A percentile compares a stretch with the other conserved stretches of the same genome.
Conservation (phyloP, 306 rosid genomes). For the Heteromeles arbutifolia region DNA sequence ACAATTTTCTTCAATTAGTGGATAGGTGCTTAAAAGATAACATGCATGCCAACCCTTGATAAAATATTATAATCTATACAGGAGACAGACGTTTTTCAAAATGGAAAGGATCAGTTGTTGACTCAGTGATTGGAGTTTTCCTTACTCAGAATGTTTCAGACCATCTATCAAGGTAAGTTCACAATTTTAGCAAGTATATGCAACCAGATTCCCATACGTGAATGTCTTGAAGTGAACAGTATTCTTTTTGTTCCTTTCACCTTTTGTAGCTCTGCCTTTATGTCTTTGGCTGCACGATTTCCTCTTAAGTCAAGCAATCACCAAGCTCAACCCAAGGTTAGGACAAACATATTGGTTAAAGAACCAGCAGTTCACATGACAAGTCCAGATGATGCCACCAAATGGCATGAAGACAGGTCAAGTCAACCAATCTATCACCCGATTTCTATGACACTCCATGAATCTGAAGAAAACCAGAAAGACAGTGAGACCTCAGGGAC, state of each 20-base stretch:
- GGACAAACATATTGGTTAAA: slow-evolving; percentile 23
- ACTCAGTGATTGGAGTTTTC: slow-evolving; percentile 88
- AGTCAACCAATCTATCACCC: slow-evolving; percentile 34
- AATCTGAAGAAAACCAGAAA: slow-evolving; percentile 33
- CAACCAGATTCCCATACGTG: slow-evolving; percentile 6
- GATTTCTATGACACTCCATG: slow-evolving; percentile 29
- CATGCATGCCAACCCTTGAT: slow-evolving; percentile 12
- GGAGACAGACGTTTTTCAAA: slow-evolving; percentile 90
- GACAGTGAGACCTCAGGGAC: slow-evolving; percentile 24
- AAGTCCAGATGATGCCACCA: slow-evolving; percentile 30
- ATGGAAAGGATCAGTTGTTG: slow-evolving; percentile 98
- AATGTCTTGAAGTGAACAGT: slow-evolving; percentile 12
- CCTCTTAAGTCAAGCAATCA: slow-evolving; percentile 43
- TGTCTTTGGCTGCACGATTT: slow-evolving; percentile 82
- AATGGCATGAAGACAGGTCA: slow-evolving; percentile 30
- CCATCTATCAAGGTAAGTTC: slow-evolving; percentile 80
- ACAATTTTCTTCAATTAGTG: not conserved
- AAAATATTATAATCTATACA: slow-evolving; percentile 27
- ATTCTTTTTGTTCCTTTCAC: not conserved
- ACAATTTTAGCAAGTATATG: not conserved
- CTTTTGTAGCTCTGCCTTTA: slow-evolving; percentile 86
- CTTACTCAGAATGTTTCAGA: slow-evolving; percentile 98
- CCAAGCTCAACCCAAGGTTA: slow-evolving; percentile 24
- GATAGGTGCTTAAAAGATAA: not conserved
- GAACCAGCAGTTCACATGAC: slow-evolving; percentile 42